These are phyloP conservation scores for Kokia cookei DNA, from an alignment of 441 rosid genomes.

Conservation along the genomic window DNA sequence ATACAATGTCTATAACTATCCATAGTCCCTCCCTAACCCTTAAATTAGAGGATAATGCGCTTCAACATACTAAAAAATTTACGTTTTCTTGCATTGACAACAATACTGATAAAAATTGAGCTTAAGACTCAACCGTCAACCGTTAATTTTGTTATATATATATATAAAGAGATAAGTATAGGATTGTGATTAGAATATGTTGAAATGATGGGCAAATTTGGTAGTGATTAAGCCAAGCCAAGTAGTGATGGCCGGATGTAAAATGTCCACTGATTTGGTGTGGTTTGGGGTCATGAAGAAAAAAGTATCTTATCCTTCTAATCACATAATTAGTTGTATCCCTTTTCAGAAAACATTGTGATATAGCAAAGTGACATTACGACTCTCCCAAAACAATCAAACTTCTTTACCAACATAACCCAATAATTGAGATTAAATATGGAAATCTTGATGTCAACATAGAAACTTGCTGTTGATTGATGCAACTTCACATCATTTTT, in stretches of 20 bases:
- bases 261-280: slow-evolving; percentile 20
- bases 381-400: background rate
- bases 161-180: too few relatives aligned
- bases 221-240: slow-evolving; percentile 62
- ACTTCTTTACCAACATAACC: slow-evolving; percentile 9
- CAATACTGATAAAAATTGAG: too few relatives aligned
- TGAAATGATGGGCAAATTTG: slow-evolving; percentile 32
- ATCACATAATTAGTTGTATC: background rate
- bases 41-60: too few relatives aligned
- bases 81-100: too few relatives aligned
- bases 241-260: slow-evolving; percentile 20
- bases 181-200: background rate
- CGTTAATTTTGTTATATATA: too few relatives aligned
- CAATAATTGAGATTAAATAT: slow-evolving; percentile 16
- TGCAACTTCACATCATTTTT: slow-evolving; percentile 5
- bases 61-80: too few relatives aligned
- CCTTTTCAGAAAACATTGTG: background rate
- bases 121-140: too few relatives aligned
- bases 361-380: background rate
- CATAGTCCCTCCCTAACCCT: too few relatives aligned
- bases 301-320: slow-evolving; percentile 33
- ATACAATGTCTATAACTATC: too few relatives aligned
- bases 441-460: slow-evolving; percentile 13
- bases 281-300: slow-evolving; percentile 13
- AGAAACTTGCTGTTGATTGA: slow-evolving; percentile 36